Evolutionary conservation across 805 yeast genomes (phyloP).

Genomic region (Kurtzmaniella fragi): DNA sequence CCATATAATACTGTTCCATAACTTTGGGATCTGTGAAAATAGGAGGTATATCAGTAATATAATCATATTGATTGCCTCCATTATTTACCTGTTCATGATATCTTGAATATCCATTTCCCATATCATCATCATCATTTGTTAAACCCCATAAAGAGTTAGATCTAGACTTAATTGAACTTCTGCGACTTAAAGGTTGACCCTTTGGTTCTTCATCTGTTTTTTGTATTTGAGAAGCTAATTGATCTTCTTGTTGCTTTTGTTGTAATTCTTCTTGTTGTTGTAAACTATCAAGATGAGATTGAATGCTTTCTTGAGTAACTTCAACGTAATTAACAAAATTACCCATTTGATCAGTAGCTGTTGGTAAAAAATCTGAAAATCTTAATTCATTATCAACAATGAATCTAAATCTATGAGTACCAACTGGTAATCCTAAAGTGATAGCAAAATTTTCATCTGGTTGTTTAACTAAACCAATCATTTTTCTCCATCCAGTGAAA

Average conservation of each 20-base stretch:
- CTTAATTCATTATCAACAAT: slow-evolving; percentile 91
- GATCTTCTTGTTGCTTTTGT: slow-evolving; percentile 7
- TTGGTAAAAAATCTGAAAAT: slow-evolving; percentile 84
- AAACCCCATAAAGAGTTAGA: slow-evolving; percentile 60
- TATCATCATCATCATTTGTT: slow-evolving; percentile 68
- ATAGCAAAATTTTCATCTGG: slow-evolving; percentile 56
- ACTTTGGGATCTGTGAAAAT: slow-evolving; percentile 81
- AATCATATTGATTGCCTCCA: slow-evolving; percentile 25
- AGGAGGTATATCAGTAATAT: slow-evolving; percentile 71
- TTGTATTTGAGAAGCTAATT: slow-evolving; percentile 6
- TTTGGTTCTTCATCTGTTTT: slow-evolving; percentile 2
- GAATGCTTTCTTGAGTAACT: slow-evolving; percentile 44
- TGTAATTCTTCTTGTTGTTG: slow-evolving; percentile 13
- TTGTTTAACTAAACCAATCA: slow-evolving; percentile 76
- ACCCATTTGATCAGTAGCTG: slow-evolving; percentile 96
- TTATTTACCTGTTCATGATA: slow-evolving; percentile 58
- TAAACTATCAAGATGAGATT: slow-evolving; percentile 19
- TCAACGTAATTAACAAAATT: slow-evolving; percentile 90
- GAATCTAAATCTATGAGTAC: slow-evolving; percentile 89
- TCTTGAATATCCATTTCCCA: slow-evolving; percentile 76
- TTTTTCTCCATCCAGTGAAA: slow-evolving; percentile 96
- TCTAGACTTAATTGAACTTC: slow-evolving; percentile 29
- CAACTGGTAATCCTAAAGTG: slow-evolving; percentile 75
- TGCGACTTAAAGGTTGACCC: slow-evolving; percentile 15
- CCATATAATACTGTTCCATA: slow-evolving; percentile 79